Conservation (phyloP, 495 filamentous ascomycete species). For the Pyronema domesticum region DNA sequence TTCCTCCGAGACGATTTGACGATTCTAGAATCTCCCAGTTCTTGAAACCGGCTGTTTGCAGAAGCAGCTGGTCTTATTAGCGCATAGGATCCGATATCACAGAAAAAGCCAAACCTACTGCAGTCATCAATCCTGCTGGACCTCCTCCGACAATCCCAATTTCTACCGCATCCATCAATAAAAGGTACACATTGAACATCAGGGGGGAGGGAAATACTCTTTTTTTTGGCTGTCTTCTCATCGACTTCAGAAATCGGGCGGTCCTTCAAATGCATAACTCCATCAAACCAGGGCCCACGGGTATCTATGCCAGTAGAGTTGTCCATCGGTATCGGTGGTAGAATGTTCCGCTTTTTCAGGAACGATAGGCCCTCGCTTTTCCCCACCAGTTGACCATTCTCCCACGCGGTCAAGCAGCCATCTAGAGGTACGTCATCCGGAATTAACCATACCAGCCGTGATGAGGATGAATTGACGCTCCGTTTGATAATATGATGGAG, state of each 20-base stretch:
- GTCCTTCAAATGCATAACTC: conserved; percentile 41
- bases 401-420: conserved; percentile 40
- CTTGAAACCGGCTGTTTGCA: conserved; percentile 36
- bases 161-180: conserved; percentile 17
- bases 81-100: conserved; percentile 51
- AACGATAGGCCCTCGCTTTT: conserved; percentile 29
- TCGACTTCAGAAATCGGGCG: conserved; percentile 36
- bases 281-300: conserved; percentile 53
- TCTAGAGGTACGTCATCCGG: conserved; percentile 28
- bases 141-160: conserved; percentile 51
- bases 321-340: conserved; percentile 29
- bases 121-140: conserved; percentile 48
- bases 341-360: conserved; percentile 18
- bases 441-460: conserved; percentile 37
- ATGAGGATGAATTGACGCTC: conserved; percentile 11
- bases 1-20: conserved; percentile 32
- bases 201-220: conserved; percentile 20
- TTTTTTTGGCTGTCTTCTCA: conserved; percentile 36
- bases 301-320: conserved; percentile 36
- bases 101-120: conserved; percentile 36
- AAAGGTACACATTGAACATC: neutral
- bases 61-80: conserved; percentile 37
- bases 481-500: conserved; percentile 25
- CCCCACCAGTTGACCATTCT: conserved; percentile 27
- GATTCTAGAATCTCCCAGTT: conserved; percentile 40